Conservation (phyloP, 192 early-diverging fungal genomes). For the Podila epicladia region DNA sequence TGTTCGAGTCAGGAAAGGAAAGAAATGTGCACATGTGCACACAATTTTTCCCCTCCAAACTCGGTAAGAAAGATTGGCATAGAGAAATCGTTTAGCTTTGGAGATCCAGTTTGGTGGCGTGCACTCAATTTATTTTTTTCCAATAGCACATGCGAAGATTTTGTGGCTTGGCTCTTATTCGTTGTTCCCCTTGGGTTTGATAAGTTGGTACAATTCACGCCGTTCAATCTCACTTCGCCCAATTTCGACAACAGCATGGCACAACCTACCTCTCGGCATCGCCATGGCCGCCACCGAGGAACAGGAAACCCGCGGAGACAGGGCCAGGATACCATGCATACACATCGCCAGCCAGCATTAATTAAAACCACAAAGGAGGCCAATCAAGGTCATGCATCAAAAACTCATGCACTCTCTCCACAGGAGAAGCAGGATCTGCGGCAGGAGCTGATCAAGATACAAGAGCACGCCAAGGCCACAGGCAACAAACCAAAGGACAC, state of each 20-base stretch:
- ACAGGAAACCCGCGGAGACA: neutral
- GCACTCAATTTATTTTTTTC: too few species aligned
- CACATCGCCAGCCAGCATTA: neutral
- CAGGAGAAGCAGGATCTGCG: neutral
- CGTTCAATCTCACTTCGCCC: neutral
- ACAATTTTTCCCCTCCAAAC: too few species aligned
- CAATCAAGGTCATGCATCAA: neutral
- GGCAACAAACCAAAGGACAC: conserved; percentile 1
- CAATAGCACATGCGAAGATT: too few species aligned
- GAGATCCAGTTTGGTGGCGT: too few species aligned
- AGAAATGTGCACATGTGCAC: too few species aligned
- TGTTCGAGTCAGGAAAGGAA: too few species aligned
- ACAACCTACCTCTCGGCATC: neutral
- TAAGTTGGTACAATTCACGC: too few species aligned
- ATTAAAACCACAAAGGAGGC: neutral
- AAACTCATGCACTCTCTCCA: neutral
- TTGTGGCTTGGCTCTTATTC: too few species aligned
- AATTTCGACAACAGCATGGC: neutral
- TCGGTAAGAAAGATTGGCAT: too few species aligned
- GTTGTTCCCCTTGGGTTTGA: too few species aligned
- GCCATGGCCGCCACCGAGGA: conserved; percentile 4
- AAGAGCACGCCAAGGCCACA: conserved; percentile 10
- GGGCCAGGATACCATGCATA: neutral
- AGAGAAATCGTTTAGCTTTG: too few species aligned
- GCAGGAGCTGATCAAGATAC: conserved; percentile 5